Evolutionary conservation across 768 basidiomycete species (phyloP).

Genomic region (Baorangia bicolor): DNA sequence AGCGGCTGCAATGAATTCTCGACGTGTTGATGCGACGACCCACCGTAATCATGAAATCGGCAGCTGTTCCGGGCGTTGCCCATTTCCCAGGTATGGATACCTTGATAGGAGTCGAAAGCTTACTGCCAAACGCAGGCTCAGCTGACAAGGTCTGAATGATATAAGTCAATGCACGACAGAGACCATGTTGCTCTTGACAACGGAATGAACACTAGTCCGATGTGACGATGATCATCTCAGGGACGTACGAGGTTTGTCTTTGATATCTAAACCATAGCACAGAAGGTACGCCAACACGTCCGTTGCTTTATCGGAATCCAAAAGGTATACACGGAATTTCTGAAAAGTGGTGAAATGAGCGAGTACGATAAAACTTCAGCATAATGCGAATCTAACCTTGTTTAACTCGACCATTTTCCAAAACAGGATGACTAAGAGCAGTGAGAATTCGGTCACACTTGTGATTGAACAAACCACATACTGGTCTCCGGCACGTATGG

Average conservation of each 20-base stretch:
- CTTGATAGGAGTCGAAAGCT: slow-evolving; percentile 63
- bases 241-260: slow-evolving; percentile 85
- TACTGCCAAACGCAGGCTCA: slow-evolving; percentile 73
- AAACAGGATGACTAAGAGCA: slow-evolving; percentile 63
- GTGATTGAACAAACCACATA: slow-evolving; percentile 37
- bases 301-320: slow-evolving; percentile 77
- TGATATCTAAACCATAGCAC: slow-evolving; percentile 82
- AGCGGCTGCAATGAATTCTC: slow-evolving; percentile 7
- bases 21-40: slow-evolving; percentile 24
- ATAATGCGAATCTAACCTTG: slow-evolving; percentile 53
- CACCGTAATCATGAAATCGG: slow-evolving; percentile 88
- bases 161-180: slow-evolving; percentile 87
- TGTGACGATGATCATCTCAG: background rate
- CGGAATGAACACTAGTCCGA: slow-evolving; percentile 5
- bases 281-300: slow-evolving; percentile 79
- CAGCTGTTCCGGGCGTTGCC: slow-evolving; percentile 67
- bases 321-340: slow-evolving; percentile 85
- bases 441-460: slow-evolving; percentile 5
- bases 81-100: slow-evolving; percentile 74
- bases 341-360: slow-evolving; percentile 32
- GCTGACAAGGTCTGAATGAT: slow-evolving; percentile 90
- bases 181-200: slow-evolving; percentile 78
- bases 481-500: slow-evolving; percentile 82
- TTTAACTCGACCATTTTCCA: slow-evolving; percentile 95
- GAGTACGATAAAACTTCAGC: background rate